Evolutionary conservation across 352 stramenopile species (phyloP).

Genomic region (Phytopythium litorale): DNA sequence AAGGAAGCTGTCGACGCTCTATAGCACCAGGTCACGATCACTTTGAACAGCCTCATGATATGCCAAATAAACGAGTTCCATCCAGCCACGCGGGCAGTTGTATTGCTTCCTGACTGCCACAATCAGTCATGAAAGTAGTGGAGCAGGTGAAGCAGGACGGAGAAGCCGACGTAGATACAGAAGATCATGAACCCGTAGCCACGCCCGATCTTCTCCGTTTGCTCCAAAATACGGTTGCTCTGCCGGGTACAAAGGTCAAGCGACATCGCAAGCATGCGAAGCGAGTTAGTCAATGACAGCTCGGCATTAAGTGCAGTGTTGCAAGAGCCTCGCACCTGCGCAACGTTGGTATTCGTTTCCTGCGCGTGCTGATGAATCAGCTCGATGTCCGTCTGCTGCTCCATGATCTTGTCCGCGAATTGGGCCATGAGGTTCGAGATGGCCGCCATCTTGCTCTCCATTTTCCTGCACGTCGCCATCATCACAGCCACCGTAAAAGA

Average conservation of each 20-base stretch:
- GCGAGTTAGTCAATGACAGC: not conserved
- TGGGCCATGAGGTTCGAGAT: slow-evolving; percentile 85
- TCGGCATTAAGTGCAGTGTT: not conserved
- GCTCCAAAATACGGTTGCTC: slow-evolving; percentile 76
- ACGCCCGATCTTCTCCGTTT: slow-evolving; percentile 69
- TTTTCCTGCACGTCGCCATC: slow-evolving; percentile 40
- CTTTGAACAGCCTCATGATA: too few species aligned
- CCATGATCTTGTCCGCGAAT: slow-evolving; percentile 83
- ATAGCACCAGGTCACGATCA: slow-evolving; percentile 11
- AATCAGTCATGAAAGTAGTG: slow-evolving; percentile 80
- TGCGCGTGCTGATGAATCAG: slow-evolving; percentile 69
- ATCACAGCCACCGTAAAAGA: not conserved
- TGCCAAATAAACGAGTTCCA: not conserved
- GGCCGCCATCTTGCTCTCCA: slow-evolving; percentile 83
- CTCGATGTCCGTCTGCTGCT: slow-evolving; percentile 77
- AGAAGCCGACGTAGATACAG: slow-evolving; percentile 76
- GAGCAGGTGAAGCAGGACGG: slow-evolving; percentile 64
- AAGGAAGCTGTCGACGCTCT: slow-evolving; percentile 81
- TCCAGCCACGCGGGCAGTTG: not conserved
- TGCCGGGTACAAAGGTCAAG: slow-evolving; percentile 9
- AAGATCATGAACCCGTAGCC: slow-evolving; percentile 87
- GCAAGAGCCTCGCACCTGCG: slow-evolving; percentile 32
- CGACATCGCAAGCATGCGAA: not conserved
- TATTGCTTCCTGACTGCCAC: not conserved
- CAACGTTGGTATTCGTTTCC: slow-evolving; percentile 70